Evolutionary conservation across 306 rosid species (phyloP).

Genomic region (Fragaria iinumae): DNA sequence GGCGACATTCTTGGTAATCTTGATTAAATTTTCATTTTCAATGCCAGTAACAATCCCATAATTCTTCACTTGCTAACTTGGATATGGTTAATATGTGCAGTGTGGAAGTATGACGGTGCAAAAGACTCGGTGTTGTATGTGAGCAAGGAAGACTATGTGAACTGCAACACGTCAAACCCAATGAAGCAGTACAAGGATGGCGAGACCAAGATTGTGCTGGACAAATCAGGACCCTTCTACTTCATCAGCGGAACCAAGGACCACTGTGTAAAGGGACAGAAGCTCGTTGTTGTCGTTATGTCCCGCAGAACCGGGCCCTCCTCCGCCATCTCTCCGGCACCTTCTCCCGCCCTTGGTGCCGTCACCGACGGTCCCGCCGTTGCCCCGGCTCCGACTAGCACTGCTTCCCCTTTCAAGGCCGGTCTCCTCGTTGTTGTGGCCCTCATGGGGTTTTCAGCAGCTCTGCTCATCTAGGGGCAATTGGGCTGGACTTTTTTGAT

Average conservation of each 20-base stretch:
- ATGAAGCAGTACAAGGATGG: constrained; percentile 53
- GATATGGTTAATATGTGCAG: constrained; percentile 20
- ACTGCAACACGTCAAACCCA: constrained; percentile 55
- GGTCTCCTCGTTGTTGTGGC: constrained; percentile 32
- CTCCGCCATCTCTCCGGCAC: constrained; percentile 54
- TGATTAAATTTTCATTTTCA: not conserved
- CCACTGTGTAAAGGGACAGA: constrained; percentile 81
- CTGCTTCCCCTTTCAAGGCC: constrained; percentile 36
- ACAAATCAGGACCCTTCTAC: constrained; percentile 60
- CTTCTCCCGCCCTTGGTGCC: constrained; percentile 53
- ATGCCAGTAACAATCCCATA: not conserved
- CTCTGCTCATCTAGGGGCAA: not conserved
- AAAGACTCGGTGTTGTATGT: constrained; percentile 86
- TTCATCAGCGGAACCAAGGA: constrained; percentile 84
- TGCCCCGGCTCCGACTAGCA: constrained; percentile 88
- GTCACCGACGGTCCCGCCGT: constrained; percentile 56
- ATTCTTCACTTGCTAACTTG: not conserved
- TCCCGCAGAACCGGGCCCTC: constrained; percentile 43
- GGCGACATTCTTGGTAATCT: constrained; percentile 65
- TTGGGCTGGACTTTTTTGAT: constrained; percentile 37
- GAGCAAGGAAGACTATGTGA: constrained; percentile 48
- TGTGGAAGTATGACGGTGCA: constrained; percentile 67
- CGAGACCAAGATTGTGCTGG: constrained; percentile 62
- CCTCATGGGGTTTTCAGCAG: constrained; percentile 35
- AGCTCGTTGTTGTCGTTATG: constrained; percentile 64